These are phyloP conservation scores for Podospora pseudocomata DNA, from an alignment of 495 filamentous ascomycete genomes.

Conservation along the genomic window DNA sequence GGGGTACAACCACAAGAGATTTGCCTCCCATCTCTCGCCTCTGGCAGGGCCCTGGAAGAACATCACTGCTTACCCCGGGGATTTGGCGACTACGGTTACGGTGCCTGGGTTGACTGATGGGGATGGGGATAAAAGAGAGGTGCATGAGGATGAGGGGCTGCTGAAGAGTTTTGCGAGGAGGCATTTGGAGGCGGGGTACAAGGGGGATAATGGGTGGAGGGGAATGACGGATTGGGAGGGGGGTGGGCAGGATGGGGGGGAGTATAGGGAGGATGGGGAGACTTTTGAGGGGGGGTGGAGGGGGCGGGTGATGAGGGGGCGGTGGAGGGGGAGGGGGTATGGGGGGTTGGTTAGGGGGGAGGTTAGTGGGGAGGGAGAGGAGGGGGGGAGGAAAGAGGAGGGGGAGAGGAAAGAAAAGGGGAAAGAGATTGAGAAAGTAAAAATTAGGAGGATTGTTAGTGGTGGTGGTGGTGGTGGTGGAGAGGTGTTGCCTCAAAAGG, in stretches of 20 bases:
- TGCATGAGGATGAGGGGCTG: conserved; percentile 35
- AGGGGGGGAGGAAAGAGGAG: neutral
- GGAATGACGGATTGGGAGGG: conserved; percentile 49
- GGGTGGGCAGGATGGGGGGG: conserved; percentile 26
- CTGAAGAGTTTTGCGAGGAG: conserved; percentile 31
- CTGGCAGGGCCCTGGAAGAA: conserved; percentile 44
- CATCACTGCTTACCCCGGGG: neutral
- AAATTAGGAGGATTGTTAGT: neutral
- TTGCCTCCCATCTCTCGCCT: conserved; percentile 31
- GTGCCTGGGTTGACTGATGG: conserved; percentile 2
- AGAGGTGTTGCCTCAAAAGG: neutral
- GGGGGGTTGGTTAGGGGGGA: neutral
- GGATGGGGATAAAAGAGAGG: conserved; percentile 1
- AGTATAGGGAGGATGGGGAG: neutral
- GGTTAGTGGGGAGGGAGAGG: neutral
- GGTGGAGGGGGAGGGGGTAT: neutral
- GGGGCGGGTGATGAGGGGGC: neutral
- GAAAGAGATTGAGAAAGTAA: neutral
- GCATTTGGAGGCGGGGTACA: conserved; percentile 14
- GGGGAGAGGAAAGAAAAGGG: too few relatives aligned
- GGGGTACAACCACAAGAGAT: conserved; percentile 34
- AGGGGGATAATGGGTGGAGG: conserved; percentile 18
- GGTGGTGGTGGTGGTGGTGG: neutral
- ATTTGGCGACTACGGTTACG: neutral
- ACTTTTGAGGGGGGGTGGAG: neutral